Evolutionary conservation across 495 filamentous ascomycete species (phyloP).

Genomic region (Terfezia claveryi): DNA sequence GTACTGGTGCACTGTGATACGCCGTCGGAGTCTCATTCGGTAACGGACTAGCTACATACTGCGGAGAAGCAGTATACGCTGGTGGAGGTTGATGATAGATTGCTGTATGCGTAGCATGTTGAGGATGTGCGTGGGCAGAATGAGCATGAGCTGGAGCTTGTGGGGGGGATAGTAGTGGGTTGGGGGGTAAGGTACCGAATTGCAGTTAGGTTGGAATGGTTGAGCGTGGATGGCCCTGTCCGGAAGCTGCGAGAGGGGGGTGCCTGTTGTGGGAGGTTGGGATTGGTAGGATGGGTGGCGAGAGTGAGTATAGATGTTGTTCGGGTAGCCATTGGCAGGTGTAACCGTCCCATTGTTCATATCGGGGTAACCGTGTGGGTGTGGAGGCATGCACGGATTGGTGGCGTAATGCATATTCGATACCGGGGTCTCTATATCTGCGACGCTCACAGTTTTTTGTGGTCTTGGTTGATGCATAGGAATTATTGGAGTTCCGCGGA

Average conservation of each 20-base stretch:
- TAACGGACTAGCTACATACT: constrained; percentile 24
- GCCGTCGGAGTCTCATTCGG: constrained; percentile 19
- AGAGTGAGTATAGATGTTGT: constrained; percentile 33
- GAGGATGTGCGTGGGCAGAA: constrained; percentile 34
- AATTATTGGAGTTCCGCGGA: constrained; percentile 40
- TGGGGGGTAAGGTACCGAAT: constrained; percentile 33
- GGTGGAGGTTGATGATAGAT: constrained; percentile 25
- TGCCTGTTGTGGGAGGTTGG: constrained; percentile 43
- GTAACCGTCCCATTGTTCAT: constrained; percentile 60
- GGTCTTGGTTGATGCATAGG: constrained; percentile 93
- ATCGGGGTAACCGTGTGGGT: constrained; percentile 17
- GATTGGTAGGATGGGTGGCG: constrained; percentile 54
- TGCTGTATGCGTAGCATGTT: constrained; percentile 27
- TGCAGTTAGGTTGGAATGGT: constrained; percentile 57
- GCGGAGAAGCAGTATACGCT: constrained; percentile 24
- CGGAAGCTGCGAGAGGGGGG: constrained; percentile 81
- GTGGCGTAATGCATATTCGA: constrained; percentile 37
- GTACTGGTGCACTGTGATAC: constrained; percentile 26
- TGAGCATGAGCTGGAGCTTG: constrained; percentile 31
- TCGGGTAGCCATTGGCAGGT: constrained; percentile 62
- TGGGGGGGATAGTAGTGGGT: constrained; percentile 36
- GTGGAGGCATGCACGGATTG: constrained; percentile 14
- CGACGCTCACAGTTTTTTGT: constrained; percentile 83
- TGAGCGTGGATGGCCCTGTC: constrained; percentile 84
- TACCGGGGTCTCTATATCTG: constrained; percentile 75